Percentiles rank a stretch among this genome's conserved stretches.
phyloP scores from a whole-genome alignment of 2,329 filamentous ascomycete species.

The Fusarium scirpi region DNA sequence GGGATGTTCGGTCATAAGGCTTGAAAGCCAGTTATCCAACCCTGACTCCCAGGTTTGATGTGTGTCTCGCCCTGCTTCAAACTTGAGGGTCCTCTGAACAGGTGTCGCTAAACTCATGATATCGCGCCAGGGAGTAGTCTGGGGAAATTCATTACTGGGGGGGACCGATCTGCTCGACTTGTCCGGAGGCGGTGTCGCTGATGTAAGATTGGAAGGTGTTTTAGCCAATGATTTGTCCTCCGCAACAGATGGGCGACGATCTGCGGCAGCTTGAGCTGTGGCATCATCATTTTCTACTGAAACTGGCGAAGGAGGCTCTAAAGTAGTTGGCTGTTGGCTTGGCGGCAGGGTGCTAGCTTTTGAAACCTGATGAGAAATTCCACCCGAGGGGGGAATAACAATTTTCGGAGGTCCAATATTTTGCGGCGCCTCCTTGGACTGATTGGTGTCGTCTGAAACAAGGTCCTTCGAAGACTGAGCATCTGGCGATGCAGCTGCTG shows the following conservation, averaged over 20 bases:
- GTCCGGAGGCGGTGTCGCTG: conserved; percentile 54
- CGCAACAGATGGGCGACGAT: conserved; percentile 54
- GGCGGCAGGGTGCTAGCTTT: conserved; percentile 38
- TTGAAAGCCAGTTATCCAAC: conserved; percentile 68
- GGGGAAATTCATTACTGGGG: conserved; percentile 32
- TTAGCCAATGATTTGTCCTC: conserved; percentile 60
- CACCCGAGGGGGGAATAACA: conserved; percentile 34
- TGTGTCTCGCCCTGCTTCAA: conserved; percentile 76
- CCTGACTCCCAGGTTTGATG: conserved; percentile 81
- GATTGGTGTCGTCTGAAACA: conserved; percentile 15
- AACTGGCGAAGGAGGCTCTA: conserved; percentile 59
- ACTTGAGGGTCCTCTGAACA: conserved; percentile 77
- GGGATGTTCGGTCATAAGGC: conserved; percentile 59
- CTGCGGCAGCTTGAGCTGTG: conserved; percentile 38
- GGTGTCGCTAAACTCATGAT: conserved; percentile 77
- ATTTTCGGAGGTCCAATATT: conserved; percentile 37
- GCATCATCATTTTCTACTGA: conserved; percentile 54
- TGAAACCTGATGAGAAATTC: conserved; percentile 45
- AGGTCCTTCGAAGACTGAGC: conserved; percentile 29
- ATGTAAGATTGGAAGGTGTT: conserved; percentile 51
- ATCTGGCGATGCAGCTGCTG: conserved; percentile 22
- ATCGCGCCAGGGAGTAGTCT: conserved; percentile 75
- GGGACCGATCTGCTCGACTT: conserved; percentile 34
- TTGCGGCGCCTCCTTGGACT: conserved; percentile 31
- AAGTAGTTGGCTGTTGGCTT: conserved; percentile 34